These are phyloP conservation scores for Stephanodiscus minutulus DNA, from an alignment of 108 stramenopile species.

Conservation along the genomic window DNA sequence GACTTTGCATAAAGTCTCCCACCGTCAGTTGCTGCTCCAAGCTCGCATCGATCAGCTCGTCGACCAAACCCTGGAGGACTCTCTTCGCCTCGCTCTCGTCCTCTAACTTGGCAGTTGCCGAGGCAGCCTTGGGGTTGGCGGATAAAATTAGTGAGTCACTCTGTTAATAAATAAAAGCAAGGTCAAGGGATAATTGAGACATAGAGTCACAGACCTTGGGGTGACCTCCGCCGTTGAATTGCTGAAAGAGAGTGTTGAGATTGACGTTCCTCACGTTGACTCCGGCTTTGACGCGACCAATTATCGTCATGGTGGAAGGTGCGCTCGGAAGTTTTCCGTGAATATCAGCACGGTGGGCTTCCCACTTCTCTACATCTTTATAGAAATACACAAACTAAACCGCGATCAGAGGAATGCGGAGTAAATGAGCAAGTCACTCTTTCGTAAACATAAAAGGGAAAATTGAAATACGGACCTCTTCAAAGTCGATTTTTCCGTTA, in stretches of 20 bases:
- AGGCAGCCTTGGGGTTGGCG: slow-evolving; percentile 72
- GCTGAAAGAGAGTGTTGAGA: slow-evolving; percentile 76
- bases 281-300: slow-evolving; percentile 85
- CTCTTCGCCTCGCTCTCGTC: slow-evolving; percentile 72
- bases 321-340: slow-evolving; percentile 30
- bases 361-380: slow-evolving; percentile 39
- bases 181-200: background rate
- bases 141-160: background rate
- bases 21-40: slow-evolving; percentile 70
- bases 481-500: slow-evolving; percentile 76
- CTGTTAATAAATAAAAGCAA: background rate
- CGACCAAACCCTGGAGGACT: slow-evolving; percentile 68
- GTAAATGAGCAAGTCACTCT: background rate
- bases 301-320: slow-evolving; percentile 78
- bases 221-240: slow-evolving; percentile 86
- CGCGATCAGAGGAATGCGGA: too few relatives aligned
- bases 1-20: slow-evolving; percentile 86
- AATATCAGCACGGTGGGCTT: slow-evolving; percentile 22
- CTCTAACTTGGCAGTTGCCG: slow-evolving; percentile 74
- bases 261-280: slow-evolving; percentile 80
- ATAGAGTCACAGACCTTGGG: slow-evolving; percentile 50
- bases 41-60: slow-evolving; percentile 70
- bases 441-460: background rate
- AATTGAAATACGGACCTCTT: slow-evolving; percentile 42
- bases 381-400: slow-evolving; percentile 67